These are phyloP conservation scores for Penicillium italicum DNA, from an alignment of 2,329 filamentous ascomycete species.

Conservation along the genomic window DNA sequence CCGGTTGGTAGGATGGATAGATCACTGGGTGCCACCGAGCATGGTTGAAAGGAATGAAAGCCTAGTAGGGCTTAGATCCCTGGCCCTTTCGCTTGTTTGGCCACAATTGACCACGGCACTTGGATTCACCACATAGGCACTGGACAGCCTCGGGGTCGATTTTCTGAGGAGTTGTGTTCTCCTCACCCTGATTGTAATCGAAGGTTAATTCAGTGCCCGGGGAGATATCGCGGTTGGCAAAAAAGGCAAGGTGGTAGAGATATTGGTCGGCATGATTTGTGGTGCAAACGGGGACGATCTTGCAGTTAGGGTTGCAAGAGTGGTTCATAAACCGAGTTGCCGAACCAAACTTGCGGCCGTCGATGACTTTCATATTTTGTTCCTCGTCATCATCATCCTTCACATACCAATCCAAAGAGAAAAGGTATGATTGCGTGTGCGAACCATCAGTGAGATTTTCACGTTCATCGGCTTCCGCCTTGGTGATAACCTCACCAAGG, in stretches of 20 bases:
- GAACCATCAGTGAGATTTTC: slow-evolving; percentile 30
- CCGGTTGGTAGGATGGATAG: not conserved
- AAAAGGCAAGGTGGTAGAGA: slow-evolving; percentile 49
- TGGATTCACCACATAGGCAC: slow-evolving; percentile 44
- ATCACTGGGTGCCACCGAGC: not conserved
- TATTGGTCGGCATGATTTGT: slow-evolving; percentile 37
- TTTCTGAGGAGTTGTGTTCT: slow-evolving; percentile 15
- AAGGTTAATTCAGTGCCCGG: slow-evolving; percentile 46
- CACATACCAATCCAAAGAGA: slow-evolving; percentile 40
- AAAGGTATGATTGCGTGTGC: slow-evolving; percentile 39
- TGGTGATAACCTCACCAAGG: slow-evolving; percentile 44
- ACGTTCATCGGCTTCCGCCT: slow-evolving; percentile 35
- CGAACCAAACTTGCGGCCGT: slow-evolving; percentile 43
- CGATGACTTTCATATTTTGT: slow-evolving; percentile 39
- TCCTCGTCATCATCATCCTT: slow-evolving; percentile 21
- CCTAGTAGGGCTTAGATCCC: slow-evolving; percentile 8
- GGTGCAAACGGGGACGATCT: slow-evolving; percentile 43
- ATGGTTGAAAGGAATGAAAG: not conserved
- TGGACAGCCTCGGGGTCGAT: slow-evolving; percentile 39
- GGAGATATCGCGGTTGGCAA: slow-evolving; percentile 42
- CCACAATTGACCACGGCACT: slow-evolving; percentile 47
- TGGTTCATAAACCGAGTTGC: slow-evolving; percentile 49
- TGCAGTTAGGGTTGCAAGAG: slow-evolving; percentile 48
- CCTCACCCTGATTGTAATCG: slow-evolving; percentile 43
- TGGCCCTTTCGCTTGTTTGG: slow-evolving; percentile 37